phyloP scores from a whole-genome alignment of 2,329 filamentous ascomycete genomes.

The Beauveria varroae region DNA sequence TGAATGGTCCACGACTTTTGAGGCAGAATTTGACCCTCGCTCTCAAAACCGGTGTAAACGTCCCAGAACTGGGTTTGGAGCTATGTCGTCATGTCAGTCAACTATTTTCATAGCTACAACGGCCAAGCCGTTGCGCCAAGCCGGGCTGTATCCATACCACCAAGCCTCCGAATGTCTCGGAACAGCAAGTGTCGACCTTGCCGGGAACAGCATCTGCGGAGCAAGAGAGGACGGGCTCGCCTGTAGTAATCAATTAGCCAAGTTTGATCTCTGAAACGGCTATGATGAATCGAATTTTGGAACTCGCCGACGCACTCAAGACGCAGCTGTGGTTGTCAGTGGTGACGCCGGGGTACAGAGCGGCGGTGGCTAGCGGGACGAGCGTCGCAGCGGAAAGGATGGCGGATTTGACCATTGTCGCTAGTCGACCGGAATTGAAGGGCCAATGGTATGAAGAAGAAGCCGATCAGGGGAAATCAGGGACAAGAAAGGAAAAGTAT shows the following conservation, averaged over 20 bases:
- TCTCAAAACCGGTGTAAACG: conserved; percentile 54
- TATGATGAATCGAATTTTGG: not conserved
- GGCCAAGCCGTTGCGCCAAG: not conserved
- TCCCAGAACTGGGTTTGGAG: conserved; percentile 59
- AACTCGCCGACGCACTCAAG: conserved; percentile 28
- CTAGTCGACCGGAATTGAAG: not conserved
- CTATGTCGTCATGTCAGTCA: conserved; percentile 14
- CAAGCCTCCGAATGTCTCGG: conserved; percentile 57
- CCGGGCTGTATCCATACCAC: conserved; percentile 26
- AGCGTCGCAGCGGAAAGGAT: conserved; percentile 20
- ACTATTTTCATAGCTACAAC: not conserved
- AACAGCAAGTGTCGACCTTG: conserved; percentile 54
- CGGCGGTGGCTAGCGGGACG: conserved; percentile 25
- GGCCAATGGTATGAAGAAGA: not conserved
- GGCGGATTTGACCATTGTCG: conserved; percentile 21
- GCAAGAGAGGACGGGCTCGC: conserved; percentile 37
- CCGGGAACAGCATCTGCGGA: conserved; percentile 34
- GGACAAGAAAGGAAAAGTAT: not conserved
- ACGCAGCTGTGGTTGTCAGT: conserved; percentile 50
- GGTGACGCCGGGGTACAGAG: conserved; percentile 37
- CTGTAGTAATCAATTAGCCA: conserved; percentile 13
- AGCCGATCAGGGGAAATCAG: not conserved
- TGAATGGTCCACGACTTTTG: conserved; percentile 51
- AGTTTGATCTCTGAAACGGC: not conserved
- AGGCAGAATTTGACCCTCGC: conserved; percentile 50